Base-by-base conservation (phyloP, 305 asterid species). In the Fraxinus paxiana region DNA sequence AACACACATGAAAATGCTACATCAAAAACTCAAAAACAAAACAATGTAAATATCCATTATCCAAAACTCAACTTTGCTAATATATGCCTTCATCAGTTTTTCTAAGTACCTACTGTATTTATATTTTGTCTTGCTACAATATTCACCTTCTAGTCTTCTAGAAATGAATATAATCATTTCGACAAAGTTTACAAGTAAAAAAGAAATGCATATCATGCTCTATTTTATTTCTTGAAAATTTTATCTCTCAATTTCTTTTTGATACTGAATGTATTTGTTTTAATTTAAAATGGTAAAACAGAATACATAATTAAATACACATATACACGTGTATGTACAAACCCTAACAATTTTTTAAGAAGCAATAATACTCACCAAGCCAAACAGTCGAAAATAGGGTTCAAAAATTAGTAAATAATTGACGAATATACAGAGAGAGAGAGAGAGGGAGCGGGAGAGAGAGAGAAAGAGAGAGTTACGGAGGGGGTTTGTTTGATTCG, bases 401-500 rank as follows among this genome's bases (percentile, higher is more conserved):
- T 41, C 10, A 15, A 56, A 7, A 38, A 74, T n/a, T 30, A 35
- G 61, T 10, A 18, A 17, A 75, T 17, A 78, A 28, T 8, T 34
- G 73, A 72, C 28, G 48, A 33, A 61, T 5, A 46, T 46, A 46
- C 6, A 3, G 0, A 69, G 10, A 71, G 1, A 0, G 41, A 35
- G 41, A 6, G 38, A 3, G 48, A 38, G 48, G 10, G 38, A 5
- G 38, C 1, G 34, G 0, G 6, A 7, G 43, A 2, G 8, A 75
- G 26, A 77, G 18, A 22, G 51, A 76, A 56, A 31, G 15, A 73
- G 83, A 71, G 18, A 75, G 0, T 87, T 88, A 92, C 97, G 85
- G 83, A 31, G 92, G 89, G 1, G 87, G 85, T 76, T 87, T 91
- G 81, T 71, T 82, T 41, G 97, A 88, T 30, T 83, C 90, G 5